Evolutionary conservation across 208 protist genomes (phyloP), one percentile per base, ranked within the genome.

Genomic region (Leishmania tarentolae): DNA sequence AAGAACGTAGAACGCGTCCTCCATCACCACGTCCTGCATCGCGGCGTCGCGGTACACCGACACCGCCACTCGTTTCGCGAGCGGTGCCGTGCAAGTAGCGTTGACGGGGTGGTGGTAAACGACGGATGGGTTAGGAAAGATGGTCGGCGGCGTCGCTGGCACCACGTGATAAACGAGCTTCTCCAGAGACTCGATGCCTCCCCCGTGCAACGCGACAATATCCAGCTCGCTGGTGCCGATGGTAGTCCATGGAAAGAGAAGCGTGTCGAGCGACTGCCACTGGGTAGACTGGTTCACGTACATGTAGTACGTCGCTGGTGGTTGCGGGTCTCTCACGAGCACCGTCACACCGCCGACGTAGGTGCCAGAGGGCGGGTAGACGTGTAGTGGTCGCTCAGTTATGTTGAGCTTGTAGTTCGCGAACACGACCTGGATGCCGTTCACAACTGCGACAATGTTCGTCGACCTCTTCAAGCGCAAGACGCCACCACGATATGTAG

Each of bases 261-360:
- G 50, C 50, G 80, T n/a, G 24, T 13, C 37, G 31, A 90, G 68
- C 24, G 72, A 13, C 61, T 82, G 53, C 79, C 42, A 86, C 40
- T 80, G 70, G 0, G 46, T 59, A 3, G 78, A 82, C 28, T 76
- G 81, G 75, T 94, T 93, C 35, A 93, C 80, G 50, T 85, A 90
- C 44, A 85, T 76, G 80, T 83, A 91, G 78, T 89, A 89, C 42
- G 47, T 88, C 35, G 84, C 85, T 63, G 79, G 66, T 46, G 71
- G 70, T 44, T 75, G 80, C 63, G 87, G 75, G 35, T 86, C 79
- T 24, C 61, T 79, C 46, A 96, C 84, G 59, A 96, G 76, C 24
- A 91, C 84, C 24, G 61, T 61, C 42, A 93, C 82, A 46, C 90
- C 91, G 15, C 90, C 92, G 35, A 96, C 76, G 66, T 89, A 94